Evolutionary conservation across 23 red algal species (phyloP), one percentile per base, ranked within the genome.

Genomic region (Gracilariopsis chorda): DNA sequence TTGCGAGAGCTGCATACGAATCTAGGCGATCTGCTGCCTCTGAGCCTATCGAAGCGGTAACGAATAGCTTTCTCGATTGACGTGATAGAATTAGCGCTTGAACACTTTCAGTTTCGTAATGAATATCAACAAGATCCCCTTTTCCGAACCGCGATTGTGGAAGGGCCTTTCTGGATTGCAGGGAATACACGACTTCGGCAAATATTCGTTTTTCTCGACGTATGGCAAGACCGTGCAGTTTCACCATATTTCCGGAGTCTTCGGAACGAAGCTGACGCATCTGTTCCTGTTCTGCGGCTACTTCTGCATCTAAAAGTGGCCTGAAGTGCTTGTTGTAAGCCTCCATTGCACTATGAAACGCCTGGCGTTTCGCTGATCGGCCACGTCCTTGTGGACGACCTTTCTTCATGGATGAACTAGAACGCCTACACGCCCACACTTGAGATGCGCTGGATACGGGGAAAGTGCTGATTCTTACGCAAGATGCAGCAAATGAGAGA

Each of bases 101-200:
- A 20, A 70, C 46, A 6, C 56, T 30, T 48, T 61, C 60, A 37
- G 53, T 67, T n/a, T 74, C 42, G 84, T 76, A 32, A 42, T 21
- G 35, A 11, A 88, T 40, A 43, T 76, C 63, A 59, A 88, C 43
- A 39, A 88, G 39, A 44, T 88, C 84, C 8, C 84, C 84, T 51
- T 88, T 88, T 21, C 41, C 36, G 44, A 88, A 59, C 13, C 63
- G 49, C 35, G 28, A 57, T 24, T 33, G 52, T 41, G 78, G 32
- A 27, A 56, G 56, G 39, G 6, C 25, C 0, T 49, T 70, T 8
- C 51, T 55, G 11, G 40, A 34, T 53, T 64, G 20, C 28, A 48
- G 23, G 20, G 80, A 48, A n/a, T 46, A 45, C 9, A 49, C 20
- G 25, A 85, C 40, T 34, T 34, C 42, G 48, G 46, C 40, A 19